Conservation (phyloP, 129 eudicot species). For the Lactuca sativa region DNA sequence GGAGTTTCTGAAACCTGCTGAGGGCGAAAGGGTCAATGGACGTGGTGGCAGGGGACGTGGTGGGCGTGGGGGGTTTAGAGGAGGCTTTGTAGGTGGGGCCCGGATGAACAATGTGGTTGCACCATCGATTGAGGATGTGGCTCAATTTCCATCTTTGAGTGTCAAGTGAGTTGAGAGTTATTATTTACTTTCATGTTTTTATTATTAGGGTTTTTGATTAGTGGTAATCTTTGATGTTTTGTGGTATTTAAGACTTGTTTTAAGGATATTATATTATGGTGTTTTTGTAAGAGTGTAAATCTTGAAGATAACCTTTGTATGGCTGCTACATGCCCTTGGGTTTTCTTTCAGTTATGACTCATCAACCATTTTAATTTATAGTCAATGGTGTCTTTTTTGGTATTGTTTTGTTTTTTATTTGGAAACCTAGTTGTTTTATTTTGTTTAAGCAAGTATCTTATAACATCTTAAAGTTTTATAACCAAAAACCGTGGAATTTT, state of each 20-base stretch:
- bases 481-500: no score
- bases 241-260: conserved; percentile 11
- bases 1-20: conserved; percentile 82
- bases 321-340: conserved; percentile 28
- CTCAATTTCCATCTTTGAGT: conserved; percentile 76
- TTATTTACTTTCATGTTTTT: not conserved
- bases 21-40: conserved; percentile 53
- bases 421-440: not conserved
- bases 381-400: conserved; percentile 1
- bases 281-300: conserved; percentile 48
- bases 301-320: conserved; percentile 40
- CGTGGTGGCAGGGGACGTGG: conserved; percentile 49
- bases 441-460: no score
- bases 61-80: conserved; percentile 63
- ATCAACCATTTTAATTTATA: not conserved
- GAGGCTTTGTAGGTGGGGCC: conserved; percentile 46
- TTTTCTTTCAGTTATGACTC: conserved; percentile 14
- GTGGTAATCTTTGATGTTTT: conserved; percentile 13
- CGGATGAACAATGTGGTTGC: conserved; percentile 37
- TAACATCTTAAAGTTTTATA: no score
- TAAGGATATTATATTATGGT: not conserved
- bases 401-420: not conserved
- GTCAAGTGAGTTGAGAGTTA: conserved; percentile 43
- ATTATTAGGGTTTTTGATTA: not conserved
- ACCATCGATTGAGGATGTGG: conserved; percentile 66